These are phyloP conservation scores for Casuarina cunninghamiana DNA, from an alignment of 306 rosid genomes.

Conservation along the genomic window DNA sequence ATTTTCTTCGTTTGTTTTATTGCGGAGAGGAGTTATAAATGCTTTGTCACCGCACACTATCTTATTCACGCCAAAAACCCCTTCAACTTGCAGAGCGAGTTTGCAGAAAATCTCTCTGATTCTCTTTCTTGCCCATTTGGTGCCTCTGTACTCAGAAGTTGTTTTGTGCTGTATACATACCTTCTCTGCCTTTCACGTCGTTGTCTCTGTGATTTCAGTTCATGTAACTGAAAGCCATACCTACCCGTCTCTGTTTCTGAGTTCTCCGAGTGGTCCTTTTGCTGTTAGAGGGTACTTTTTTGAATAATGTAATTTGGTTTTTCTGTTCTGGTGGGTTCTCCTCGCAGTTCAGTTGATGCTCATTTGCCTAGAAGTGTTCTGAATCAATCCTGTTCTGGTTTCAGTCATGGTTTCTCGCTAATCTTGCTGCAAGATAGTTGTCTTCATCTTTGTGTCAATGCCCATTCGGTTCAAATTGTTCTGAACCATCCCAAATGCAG, in stretches of 20 bases:
- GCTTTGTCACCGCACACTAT: slow-evolving; percentile 41
- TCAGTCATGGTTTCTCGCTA: slow-evolving; percentile 72
- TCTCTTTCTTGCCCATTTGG: slow-evolving; percentile 32
- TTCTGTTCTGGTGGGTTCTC: slow-evolving; percentile 22
- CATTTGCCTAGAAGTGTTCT: slow-evolving; percentile 46
- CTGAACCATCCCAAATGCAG: slow-evolving; percentile 47
- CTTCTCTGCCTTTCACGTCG: slow-evolving; percentile 10
- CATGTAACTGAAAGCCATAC: slow-evolving; percentile 58
- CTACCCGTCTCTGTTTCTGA: slow-evolving; percentile 17
- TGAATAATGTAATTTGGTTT: slow-evolving; percentile 61
- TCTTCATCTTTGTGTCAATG: slow-evolving; percentile 27
- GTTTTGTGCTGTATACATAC: slow-evolving; percentile 29
- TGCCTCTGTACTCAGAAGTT: slow-evolving; percentile 22
- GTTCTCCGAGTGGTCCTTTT: slow-evolving; percentile 18
- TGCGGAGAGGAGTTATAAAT: slow-evolving; percentile 24
- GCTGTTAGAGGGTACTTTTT: slow-evolving; percentile 21
- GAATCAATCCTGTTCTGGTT: slow-evolving; percentile 32
- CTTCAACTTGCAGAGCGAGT: slow-evolving; percentile 26
- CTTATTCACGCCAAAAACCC: slow-evolving; percentile 41
- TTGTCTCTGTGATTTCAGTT: slow-evolving; percentile 27
- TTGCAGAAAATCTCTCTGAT: slow-evolving; percentile 23
- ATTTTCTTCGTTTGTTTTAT: slow-evolving; percentile 10
- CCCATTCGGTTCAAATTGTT: slow-evolving; percentile 42
- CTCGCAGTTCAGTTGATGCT: slow-evolving; percentile 39
- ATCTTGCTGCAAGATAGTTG: slow-evolving; percentile 26